These are phyloP conservation scores for Claviceps spartinae DNA, from an alignment of 2,329 filamentous ascomycete genomes.

Conservation along the genomic window DNA sequence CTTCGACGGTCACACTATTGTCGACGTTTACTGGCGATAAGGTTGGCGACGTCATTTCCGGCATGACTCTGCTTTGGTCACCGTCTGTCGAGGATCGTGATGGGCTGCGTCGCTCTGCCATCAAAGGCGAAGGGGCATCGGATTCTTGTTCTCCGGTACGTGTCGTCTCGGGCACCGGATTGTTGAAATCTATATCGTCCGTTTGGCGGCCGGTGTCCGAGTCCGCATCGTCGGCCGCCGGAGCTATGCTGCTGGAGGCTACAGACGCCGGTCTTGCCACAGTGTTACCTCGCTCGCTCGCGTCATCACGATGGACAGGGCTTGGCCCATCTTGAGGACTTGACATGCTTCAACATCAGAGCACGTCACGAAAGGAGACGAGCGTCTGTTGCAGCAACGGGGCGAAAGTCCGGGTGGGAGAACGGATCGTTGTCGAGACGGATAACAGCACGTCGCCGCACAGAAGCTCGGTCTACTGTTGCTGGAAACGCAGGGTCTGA, in stretches of 20 bases:
- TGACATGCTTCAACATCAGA: constrained; percentile 20
- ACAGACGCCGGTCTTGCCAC: neutral
- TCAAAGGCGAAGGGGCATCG: neutral
- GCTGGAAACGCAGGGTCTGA: constrained; percentile 1
- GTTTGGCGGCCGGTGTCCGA: neutral
- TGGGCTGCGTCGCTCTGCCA: neutral
- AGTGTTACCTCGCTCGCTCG: neutral
- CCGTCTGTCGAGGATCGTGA: neutral
- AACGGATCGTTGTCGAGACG: neutral
- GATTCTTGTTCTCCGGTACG: neutral
- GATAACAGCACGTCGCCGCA: neutral
- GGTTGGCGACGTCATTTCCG: neutral
- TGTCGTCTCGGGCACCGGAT: neutral
- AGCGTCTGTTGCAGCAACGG: neutral
- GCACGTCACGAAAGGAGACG: neutral
- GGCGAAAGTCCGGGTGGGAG: neutral
- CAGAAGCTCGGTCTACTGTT: neutral
- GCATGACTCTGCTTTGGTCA: neutral
- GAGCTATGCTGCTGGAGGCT: neutral
- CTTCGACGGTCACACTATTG: neutral
- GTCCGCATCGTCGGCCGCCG: neutral
- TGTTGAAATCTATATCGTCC: neutral
- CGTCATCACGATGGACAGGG: constrained; percentile 7
- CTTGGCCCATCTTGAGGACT: constrained; percentile 16
- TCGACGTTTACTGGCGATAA: neutral